Conservation (phyloP, 441 rosid species). For the Mallotus repandus region DNA sequence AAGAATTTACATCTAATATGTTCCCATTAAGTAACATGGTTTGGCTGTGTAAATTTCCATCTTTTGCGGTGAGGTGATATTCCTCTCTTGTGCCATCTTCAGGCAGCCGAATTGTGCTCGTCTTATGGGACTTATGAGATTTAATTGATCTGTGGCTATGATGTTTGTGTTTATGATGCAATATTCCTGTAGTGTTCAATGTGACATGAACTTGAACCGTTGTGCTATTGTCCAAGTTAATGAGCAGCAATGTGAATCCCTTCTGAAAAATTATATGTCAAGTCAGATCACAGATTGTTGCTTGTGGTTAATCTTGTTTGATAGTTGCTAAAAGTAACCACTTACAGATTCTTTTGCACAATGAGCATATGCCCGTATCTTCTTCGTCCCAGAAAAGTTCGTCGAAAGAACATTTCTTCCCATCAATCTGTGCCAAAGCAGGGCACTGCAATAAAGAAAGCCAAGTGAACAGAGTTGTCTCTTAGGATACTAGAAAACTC, state of each 20-base stretch:
- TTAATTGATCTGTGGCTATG: constrained; percentile 6
- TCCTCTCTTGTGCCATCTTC: constrained; percentile 56
- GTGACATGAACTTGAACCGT: constrained; percentile 44
- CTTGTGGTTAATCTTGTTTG: not conserved
- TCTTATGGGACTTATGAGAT: constrained; percentile 27
- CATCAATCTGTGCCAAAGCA: constrained; percentile 86
- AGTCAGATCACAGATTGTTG: constrained; percentile 15
- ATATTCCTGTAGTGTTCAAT: constrained; percentile 35
- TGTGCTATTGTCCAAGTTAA: constrained; percentile 69
- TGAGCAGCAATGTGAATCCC: constrained; percentile 65
- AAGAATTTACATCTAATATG: constrained; percentile 49
- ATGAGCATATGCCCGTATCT: constrained; percentile 70
- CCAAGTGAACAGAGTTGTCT: not conserved
- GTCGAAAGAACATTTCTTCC: constrained; percentile 68
- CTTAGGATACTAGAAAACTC: not conserved
- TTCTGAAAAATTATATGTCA: constrained; percentile 46
- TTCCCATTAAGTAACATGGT: constrained; percentile 77
- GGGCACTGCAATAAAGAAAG: constrained; percentile 58
- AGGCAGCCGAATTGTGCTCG: constrained; percentile 22
- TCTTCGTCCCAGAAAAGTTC: constrained; percentile 62
- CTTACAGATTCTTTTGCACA: constrained; percentile 79
- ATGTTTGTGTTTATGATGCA: constrained; percentile 31
- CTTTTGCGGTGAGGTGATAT: constrained; percentile 77
- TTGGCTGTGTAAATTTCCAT: constrained; percentile 81
- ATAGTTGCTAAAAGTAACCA: not conserved